Conservation (phyloP, 768 basidiomycete genomes). For the Phaeotremella fagi region DNA sequence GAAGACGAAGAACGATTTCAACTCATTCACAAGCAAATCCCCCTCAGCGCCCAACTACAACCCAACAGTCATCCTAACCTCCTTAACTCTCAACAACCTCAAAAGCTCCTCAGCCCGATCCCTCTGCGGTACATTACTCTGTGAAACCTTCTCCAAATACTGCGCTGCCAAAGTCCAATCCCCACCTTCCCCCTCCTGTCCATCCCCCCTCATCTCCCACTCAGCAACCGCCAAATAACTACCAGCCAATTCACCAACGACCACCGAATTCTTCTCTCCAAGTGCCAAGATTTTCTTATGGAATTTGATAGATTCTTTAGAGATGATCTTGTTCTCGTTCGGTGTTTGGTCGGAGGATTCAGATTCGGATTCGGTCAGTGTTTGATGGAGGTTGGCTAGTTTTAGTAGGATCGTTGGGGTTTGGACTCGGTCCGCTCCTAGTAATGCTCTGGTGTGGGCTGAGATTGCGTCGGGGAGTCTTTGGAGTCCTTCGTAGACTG, state of each 20-base stretch:
- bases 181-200: constrained; percentile 39
- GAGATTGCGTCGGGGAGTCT: constrained; percentile 82
- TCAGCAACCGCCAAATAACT: constrained; percentile 82
- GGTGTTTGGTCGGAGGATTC: not conserved
- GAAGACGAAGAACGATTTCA: too few species aligned
- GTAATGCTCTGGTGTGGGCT: constrained; percentile 80
- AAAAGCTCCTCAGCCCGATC: constrained; percentile 67
- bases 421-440: constrained; percentile 43
- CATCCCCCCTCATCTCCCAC: constrained; percentile 56
- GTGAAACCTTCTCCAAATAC: constrained; percentile 67
- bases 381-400: constrained; percentile 40
- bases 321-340: constrained; percentile 51
- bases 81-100: constrained; percentile 54
- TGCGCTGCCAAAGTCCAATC: constrained; percentile 60
- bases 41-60: too few species aligned
- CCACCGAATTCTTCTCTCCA: constrained; percentile 48
- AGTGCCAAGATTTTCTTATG: constrained; percentile 56
- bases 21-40: too few species aligned
- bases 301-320: constrained; percentile 72
- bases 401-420: constrained; percentile 43
- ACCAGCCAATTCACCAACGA: constrained; percentile 71
- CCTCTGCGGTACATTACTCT: constrained; percentile 78
- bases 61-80: constrained; percentile 16
- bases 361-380: constrained; percentile 9
- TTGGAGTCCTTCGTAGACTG: constrained; percentile 88